Conservation (phyloP, 768 basidiomycete species). For the Lyophyllum shimeji region DNA sequence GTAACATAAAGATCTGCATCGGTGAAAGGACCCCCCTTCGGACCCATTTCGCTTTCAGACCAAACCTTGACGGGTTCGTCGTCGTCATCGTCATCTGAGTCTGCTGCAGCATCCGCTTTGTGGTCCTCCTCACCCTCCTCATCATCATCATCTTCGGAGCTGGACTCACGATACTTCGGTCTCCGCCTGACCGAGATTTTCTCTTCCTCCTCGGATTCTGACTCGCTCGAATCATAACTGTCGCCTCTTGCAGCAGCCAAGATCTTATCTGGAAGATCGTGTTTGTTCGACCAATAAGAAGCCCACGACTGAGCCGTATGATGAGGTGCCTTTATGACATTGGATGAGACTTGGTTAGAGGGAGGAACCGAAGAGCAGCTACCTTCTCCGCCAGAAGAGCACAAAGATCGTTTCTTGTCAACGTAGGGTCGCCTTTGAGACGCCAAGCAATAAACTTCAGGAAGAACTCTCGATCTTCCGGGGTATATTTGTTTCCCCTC, state of each 20-base stretch:
- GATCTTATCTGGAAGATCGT: slow-evolving; percentile 68
- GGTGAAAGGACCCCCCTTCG: slow-evolving; percentile 46
- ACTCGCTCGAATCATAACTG: slow-evolving; percentile 26
- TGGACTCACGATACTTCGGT: slow-evolving; percentile 33
- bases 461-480: slow-evolving; percentile 66
- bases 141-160: slow-evolving; percentile 34
- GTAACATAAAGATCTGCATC: slow-evolving; percentile 63
- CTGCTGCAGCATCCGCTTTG: slow-evolving; percentile 15
- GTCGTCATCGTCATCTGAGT: slow-evolving; percentile 36
- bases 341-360: slow-evolving; percentile 7
- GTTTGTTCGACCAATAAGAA: slow-evolving; percentile 65
- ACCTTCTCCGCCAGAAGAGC: slow-evolving; percentile 59
- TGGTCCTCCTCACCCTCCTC: slow-evolving; percentile 27
- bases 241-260: slow-evolving; percentile 41
- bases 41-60: slow-evolving; percentile 53
- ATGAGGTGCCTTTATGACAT: slow-evolving; percentile 55
- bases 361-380: slow-evolving; percentile 4
- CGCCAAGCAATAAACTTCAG: slow-evolving; percentile 66
- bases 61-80: slow-evolving; percentile 28
- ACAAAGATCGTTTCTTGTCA: slow-evolving; percentile 56
- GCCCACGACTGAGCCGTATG: slow-evolving; percentile 64
- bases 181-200: slow-evolving; percentile 19
- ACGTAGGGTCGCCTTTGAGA: slow-evolving; percentile 49
- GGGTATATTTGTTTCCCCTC: slow-evolving; percentile 63
- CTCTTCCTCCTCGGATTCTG: slow-evolving; percentile 23